phyloP scores from a whole-genome alignment of 495 filamentous ascomycete species.

The Hyphodiscus hymeniophilus region DNA sequence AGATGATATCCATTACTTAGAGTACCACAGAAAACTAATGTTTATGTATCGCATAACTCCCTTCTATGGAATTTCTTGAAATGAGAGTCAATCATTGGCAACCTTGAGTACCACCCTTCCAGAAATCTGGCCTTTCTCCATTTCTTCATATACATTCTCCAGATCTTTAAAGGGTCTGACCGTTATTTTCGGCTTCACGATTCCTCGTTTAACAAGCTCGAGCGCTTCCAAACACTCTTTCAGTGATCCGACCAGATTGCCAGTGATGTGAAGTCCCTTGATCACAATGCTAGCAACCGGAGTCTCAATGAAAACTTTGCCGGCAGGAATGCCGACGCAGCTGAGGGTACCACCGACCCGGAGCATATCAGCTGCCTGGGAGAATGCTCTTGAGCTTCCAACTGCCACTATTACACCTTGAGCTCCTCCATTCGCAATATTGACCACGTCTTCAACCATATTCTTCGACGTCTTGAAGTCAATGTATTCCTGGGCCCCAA shows the following conservation, averaged over 20 bases:
- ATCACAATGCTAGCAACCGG: slow-evolving; percentile 41
- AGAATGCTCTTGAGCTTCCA: slow-evolving; percentile 36
- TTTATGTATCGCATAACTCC: no score
- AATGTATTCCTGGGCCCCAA: slow-evolving; percentile 37
- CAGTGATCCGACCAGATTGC: slow-evolving; percentile 40
- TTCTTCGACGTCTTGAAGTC: slow-evolving; percentile 27
- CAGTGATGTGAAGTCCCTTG: slow-evolving; percentile 36
- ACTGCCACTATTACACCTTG: slow-evolving; percentile 26
- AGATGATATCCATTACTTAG: no score
- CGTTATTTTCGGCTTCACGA: slow-evolving; percentile 38
- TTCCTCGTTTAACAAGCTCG: slow-evolving; percentile 35
- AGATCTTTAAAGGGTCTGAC: slow-evolving; percentile 38
- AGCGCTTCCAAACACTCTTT: slow-evolving; percentile 46
- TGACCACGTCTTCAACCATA: neutral
- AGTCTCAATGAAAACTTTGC: slow-evolving; percentile 34
- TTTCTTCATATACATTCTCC: slow-evolving; percentile 36
- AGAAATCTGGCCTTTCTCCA: slow-evolving; percentile 37
- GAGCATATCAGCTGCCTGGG: slow-evolving; percentile 42
- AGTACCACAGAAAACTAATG: no score
- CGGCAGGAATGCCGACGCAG: slow-evolving; percentile 41
- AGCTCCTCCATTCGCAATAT: neutral
- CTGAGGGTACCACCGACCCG: slow-evolving; percentile 40
- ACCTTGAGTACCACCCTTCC: slow-evolving; percentile 25
- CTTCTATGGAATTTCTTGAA: no score
- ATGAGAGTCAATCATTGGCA: no score